These are phyloP conservation scores for Komagataella pastoris DNA, from an alignment of 805 yeast genomes.

Conservation along the genomic window DNA sequence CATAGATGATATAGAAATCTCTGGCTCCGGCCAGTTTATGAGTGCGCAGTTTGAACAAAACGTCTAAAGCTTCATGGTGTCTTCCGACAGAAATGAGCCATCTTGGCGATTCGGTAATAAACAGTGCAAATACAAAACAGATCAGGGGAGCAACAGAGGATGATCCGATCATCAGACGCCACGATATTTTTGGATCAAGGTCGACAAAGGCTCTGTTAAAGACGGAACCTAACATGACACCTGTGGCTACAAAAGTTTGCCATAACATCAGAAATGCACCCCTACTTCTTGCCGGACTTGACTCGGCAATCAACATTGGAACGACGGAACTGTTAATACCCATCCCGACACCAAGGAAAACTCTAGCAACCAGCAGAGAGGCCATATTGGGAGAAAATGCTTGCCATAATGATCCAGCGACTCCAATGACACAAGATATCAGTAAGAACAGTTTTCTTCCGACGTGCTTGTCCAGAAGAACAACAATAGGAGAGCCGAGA, in stretches of 20 bases:
- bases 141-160: constrained; percentile 55
- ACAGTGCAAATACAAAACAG: constrained; percentile 46
- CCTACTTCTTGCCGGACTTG: constrained; percentile 46
- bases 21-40: constrained; percentile 51
- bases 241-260: constrained; percentile 67
- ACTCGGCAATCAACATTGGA: constrained; percentile 61
- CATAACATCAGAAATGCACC: constrained; percentile 64
- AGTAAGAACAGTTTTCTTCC: constrained; percentile 61
- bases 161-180: constrained; percentile 62
- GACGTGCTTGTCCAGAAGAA: constrained; percentile 36
- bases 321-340: constrained; percentile 72
- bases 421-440: constrained; percentile 46
- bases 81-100: constrained; percentile 66
- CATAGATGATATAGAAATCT: constrained; percentile 57
- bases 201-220: constrained; percentile 49
- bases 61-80: constrained; percentile 41
- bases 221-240: constrained; percentile 61
- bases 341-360: constrained; percentile 51
- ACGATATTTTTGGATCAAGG: constrained; percentile 34
- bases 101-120: constrained; percentile 65
- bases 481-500: constrained; percentile 52
- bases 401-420: constrained; percentile 55
- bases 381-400: constrained; percentile 55
- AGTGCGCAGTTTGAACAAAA: constrained; percentile 34
- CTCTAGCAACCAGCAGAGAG: constrained; percentile 54